A percentile compares a stretch with the other conserved stretches of the same genome.
phyloP scores from a whole-genome alignment of 495 filamentous ascomycete species.

The Penicillium ucsense region DNA sequence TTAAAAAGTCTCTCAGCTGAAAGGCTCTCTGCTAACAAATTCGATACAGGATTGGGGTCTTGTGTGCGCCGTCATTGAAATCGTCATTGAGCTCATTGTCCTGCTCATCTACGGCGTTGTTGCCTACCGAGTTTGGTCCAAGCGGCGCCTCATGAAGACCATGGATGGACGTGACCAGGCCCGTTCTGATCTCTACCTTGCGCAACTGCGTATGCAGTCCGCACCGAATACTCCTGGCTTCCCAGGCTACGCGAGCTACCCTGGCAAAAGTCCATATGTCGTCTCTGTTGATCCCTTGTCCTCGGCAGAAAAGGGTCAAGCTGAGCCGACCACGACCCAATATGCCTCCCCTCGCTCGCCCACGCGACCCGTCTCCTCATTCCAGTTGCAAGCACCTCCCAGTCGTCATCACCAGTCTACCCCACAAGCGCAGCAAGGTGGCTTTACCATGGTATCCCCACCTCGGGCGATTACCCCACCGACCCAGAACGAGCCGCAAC shows the following conservation, averaged over 20 bases:
- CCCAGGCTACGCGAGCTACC: conserved; percentile 26
- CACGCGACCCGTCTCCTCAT: conserved; percentile 46
- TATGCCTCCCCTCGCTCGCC: conserved; percentile 40
- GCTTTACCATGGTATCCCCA: conserved; percentile 37
- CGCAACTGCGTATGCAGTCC: conserved; percentile 83
- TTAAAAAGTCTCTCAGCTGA: neutral
- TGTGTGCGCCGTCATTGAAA: conserved; percentile 93
- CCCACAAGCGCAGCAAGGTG: conserved; percentile 51
- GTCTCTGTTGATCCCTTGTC: conserved; percentile 37
- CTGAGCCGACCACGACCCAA: conserved; percentile 28
- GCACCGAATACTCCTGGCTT: conserved; percentile 92
- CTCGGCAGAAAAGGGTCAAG: conserved; percentile 48
- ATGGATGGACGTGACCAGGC: conserved; percentile 95
- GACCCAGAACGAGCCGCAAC: conserved; percentile 18
- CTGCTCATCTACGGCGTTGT: conserved; percentile 88
- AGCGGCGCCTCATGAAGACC: conserved; percentile 85
- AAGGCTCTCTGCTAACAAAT: neutral
- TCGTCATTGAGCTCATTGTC: conserved; percentile 84
- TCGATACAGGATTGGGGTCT: conserved; percentile 74
- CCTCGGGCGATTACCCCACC: conserved; percentile 16
- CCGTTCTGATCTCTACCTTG: conserved; percentile 88
- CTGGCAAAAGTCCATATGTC: conserved; percentile 41
- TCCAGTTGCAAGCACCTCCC: conserved; percentile 79
- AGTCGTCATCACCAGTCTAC: conserved; percentile 66
- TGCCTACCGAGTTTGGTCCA: conserved; percentile 94